Evolutionary conservation across 257 asterid genomes (phyloP).

Genomic region (Lycium barbarum): DNA sequence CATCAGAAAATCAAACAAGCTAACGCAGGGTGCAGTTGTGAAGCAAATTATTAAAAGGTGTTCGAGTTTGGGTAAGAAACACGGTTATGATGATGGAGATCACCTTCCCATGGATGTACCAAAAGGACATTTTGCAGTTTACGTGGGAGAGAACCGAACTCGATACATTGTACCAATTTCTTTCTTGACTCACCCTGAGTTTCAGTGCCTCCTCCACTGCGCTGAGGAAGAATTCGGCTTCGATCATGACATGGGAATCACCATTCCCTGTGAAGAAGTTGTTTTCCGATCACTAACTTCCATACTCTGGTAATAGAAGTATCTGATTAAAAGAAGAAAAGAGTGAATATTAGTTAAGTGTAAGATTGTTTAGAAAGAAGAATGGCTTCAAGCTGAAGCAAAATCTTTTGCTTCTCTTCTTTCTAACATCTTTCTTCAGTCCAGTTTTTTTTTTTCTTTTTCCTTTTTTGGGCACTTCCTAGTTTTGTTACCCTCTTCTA

Average conservation of each 20-base stretch:
- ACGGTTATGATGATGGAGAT: constrained; percentile 39
- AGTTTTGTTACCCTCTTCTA: no score
- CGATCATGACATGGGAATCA: constrained; percentile 57
- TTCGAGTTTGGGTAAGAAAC: constrained; percentile 50
- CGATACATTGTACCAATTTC: constrained; percentile 53
- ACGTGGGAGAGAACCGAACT: constrained; percentile 51
- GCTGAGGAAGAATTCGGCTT: constrained; percentile 61
- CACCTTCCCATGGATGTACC: constrained; percentile 50
- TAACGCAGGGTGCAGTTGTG: constrained; percentile 44
- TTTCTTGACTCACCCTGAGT: constrained; percentile 49
- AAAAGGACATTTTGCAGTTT: constrained; percentile 54
- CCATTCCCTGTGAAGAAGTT: constrained; percentile 55
- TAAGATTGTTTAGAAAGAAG: not conserved
- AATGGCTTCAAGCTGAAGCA: no score
- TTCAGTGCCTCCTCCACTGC: constrained; percentile 48
- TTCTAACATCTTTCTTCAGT: no score
- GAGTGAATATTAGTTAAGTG: not conserved
- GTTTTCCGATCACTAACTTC: constrained; percentile 52
- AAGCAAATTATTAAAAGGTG: constrained; percentile 54
- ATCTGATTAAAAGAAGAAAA: not conserved
- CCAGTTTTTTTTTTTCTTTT: not conserved
- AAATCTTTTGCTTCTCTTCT: no score
- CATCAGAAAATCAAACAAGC: constrained; percentile 44
- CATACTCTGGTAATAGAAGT: constrained; percentile 41
- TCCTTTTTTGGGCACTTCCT: no score